Percentiles rank a stretch among this genome's conserved stretches.
Evolutionary conservation across 352 stramenopile species (phyloP).

Genomic region (Phytophthora quininea): DNA sequence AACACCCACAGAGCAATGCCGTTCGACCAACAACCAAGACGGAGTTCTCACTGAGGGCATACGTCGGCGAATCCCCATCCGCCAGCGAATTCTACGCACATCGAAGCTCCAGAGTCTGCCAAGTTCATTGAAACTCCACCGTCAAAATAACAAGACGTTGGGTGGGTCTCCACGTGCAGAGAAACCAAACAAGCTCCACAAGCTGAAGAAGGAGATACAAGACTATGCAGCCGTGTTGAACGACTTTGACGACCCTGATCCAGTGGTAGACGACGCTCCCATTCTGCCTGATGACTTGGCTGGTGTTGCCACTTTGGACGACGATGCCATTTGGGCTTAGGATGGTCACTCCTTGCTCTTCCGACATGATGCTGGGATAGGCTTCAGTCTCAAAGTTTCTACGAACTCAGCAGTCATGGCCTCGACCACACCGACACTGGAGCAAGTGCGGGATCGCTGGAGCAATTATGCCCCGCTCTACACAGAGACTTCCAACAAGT

Average conservation of each 20-base stretch:
- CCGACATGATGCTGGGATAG: neutral
- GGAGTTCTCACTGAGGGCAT: neutral
- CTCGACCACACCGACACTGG: neutral
- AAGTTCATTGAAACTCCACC: neutral
- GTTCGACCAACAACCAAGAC: conserved; percentile 24
- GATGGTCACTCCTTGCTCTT: neutral
- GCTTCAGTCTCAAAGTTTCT: neutral
- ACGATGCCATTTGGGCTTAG: conserved; percentile 11
- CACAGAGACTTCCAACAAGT: conserved; percentile 44
- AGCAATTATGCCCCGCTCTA: conserved; percentile 29
- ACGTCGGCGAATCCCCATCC: conserved; percentile 1
- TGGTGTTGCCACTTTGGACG: conserved; percentile 30
- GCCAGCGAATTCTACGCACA: conserved; percentile 5
- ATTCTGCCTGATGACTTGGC: conserved; percentile 48
- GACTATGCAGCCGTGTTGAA: conserved; percentile 21
- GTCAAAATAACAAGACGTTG: no score
- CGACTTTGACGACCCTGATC: conserved; percentile 72
- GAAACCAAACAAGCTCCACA: neutral
- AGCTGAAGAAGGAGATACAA: conserved; percentile 7
- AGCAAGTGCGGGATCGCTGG: conserved; percentile 25
- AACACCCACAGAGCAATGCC: neutral
- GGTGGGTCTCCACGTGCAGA: no score
- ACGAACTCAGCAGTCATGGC: neutral
- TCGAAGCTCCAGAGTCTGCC: conserved; percentile 19
- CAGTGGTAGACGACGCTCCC: conserved; percentile 61